Evolutionary conservation across 1,139 yeast species (phyloP), one percentile per base, ranked within the genome.

Genomic region (Williopsis jadinii): DNA sequence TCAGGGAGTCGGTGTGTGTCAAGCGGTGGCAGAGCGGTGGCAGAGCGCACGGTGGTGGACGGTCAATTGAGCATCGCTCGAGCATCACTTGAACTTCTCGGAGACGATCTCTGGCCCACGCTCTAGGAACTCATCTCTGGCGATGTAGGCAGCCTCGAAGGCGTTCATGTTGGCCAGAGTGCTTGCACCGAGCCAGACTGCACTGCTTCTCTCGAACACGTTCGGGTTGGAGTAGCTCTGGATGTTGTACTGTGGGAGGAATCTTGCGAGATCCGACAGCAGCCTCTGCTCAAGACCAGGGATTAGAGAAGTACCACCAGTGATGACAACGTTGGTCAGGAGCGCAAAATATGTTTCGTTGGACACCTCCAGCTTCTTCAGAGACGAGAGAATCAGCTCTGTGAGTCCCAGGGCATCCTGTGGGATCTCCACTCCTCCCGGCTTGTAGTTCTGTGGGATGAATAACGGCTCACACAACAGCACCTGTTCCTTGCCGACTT

Each of bases 181-280:
- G 49, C 80, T 73, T 2, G 86, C 85, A 34, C 87, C 87, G 31
- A 77, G 56, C 87, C 87, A 80, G 12, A 73, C 69, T 35, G 81
- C 75, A 48, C 71, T 73, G 44, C 66, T 72, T 52, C 78, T 70
- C 50, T 80, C 85, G 37, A 61, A 56, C 3, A 55, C 39, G 30
- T 58, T 62, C 11, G 65, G 63, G 38, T 67, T 62, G 24, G 67
- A 48, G 48, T 61, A 64, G 3, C 68, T 62, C 41, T 64, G 63
- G 39, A 71, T 62, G 34, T 58, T 56, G 49, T 64, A 67, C 55
- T 75, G 77, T 12, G 83, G 80, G 46, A 78, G 70, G 47, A 72
- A 63, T 46, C 74, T 69, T 37, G 71, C 63, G 43, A 80, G 62
- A 51, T 83, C 90, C 50, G 75, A 75, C 33, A 78, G 63, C 9